A percentile compares a stretch with the other conserved stretches of the same genome.
These are phyloP conservation scores for Draba incana DNA, from an alignment of 345 rosid genomes.

Conservation along the genomic window DNA sequence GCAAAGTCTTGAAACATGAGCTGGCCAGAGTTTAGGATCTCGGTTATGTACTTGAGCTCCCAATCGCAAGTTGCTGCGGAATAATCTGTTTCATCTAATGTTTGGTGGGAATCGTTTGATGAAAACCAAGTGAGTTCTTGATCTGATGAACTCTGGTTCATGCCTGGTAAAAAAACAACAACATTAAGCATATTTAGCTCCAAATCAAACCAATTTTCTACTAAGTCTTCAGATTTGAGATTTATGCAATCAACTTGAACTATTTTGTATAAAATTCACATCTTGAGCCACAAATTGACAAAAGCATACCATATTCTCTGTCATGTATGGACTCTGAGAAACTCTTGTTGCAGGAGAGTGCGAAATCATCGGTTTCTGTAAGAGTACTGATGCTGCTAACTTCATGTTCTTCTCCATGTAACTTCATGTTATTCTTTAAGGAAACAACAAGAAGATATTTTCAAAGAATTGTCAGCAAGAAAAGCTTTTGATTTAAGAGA, in stretches of 20 bases:
- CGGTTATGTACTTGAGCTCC: conserved; percentile 71
- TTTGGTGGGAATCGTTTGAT: conserved; percentile 54
- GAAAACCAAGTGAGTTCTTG: conserved; percentile 63
- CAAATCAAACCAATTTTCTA: neutral
- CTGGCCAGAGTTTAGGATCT: conserved; percentile 61
- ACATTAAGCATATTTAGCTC: conserved; percentile 22
- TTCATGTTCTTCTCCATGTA: conserved; percentile 49
- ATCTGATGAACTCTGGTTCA: conserved; percentile 41
- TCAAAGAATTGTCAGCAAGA: conserved; percentile 10
- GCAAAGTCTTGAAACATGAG: conserved; percentile 69
- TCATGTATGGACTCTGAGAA: conserved; percentile 43
- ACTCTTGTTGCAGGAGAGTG: conserved; percentile 39
- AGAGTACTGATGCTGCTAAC: conserved; percentile 50
- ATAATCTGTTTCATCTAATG: conserved; percentile 39
- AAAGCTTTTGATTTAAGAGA: neutral
- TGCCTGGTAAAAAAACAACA: conserved; percentile 25
- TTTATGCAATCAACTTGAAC: neutral
- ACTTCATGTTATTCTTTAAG: conserved; percentile 20
- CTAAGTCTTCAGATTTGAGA: conserved; percentile 3
- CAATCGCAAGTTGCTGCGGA: conserved; percentile 42
- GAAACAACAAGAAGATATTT: neutral
- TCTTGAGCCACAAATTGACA: neutral
- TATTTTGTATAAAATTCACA: conserved; percentile 20
- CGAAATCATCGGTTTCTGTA: conserved; percentile 45
- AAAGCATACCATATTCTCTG: conserved; percentile 31